phyloP scores from a whole-genome alignment of 140 eudicot genomes.

The Anethum foeniculum region DNA sequence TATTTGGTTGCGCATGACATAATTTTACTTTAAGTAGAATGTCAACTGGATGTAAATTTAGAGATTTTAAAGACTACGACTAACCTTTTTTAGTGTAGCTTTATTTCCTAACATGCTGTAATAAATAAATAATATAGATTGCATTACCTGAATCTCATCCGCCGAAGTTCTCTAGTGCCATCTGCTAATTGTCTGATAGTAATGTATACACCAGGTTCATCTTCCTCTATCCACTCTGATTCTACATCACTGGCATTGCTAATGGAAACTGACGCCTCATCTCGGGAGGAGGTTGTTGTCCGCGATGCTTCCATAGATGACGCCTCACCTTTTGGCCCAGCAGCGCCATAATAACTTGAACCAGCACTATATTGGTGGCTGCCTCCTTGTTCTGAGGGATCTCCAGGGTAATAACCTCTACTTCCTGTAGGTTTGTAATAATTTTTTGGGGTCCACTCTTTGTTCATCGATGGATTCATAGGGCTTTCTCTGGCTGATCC shows the following conservation, averaged over 20 bases:
- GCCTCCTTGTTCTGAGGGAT: conserved; percentile 33
- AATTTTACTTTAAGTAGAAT: neutral
- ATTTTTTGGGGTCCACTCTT: conserved; percentile 52
- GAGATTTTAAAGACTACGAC: neutral
- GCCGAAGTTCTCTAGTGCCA: conserved; percentile 90
- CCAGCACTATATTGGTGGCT: conserved; percentile 45
- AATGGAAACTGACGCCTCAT: conserved; percentile 75
- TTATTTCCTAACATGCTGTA: neutral
- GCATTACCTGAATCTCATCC: conserved; percentile 89
- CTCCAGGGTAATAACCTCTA: conserved; percentile 31
- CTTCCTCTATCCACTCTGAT: conserved; percentile 95
- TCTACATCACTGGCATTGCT: conserved; percentile 96
- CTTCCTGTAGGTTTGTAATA: conserved; percentile 33
- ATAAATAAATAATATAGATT: neutral
- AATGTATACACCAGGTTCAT: conserved; percentile 92
- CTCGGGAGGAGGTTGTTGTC: conserved; percentile 85
- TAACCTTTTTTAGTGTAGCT: neutral
- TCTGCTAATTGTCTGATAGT: conserved; percentile 92
- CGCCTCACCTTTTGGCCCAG: conserved; percentile 53
- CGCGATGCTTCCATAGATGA: conserved; percentile 90
- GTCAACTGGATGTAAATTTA: neutral
- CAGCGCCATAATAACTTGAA: conserved; percentile 36
- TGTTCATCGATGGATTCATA: conserved; percentile 63
- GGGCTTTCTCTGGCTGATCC: conserved; percentile 88
- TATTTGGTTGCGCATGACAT: neutral